phyloP scores from a whole-genome alignment of 768 basidiomycete genomes.

The Suillus subalutaceus region DNA sequence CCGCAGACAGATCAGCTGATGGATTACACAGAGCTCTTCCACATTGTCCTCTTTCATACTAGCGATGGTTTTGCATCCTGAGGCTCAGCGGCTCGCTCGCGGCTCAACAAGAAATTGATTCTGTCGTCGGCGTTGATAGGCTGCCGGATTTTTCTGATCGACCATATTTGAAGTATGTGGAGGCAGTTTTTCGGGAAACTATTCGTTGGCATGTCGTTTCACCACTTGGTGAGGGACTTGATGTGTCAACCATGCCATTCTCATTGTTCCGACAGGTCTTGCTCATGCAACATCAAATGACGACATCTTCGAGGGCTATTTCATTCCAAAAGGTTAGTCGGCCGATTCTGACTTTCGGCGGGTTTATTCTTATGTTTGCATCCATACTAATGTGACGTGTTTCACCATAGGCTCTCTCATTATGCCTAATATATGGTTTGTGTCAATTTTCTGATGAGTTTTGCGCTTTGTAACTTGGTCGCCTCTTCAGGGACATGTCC shows the following conservation, averaged over 20 bases:
- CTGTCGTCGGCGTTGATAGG: constrained; percentile 14
- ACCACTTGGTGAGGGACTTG: constrained; percentile 27
- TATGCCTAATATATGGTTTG: constrained; percentile 33
- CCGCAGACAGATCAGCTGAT: constrained; percentile 3
- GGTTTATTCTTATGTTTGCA: background rate
- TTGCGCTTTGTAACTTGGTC: background rate
- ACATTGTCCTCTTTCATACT: constrained; percentile 29
- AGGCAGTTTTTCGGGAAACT: constrained; percentile 32
- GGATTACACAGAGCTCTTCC: constrained; percentile 22
- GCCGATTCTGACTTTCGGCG: background rate
- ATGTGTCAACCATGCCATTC: background rate
- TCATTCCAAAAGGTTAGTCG: constrained; percentile 38
- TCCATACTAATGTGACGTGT: constrained; percentile 1
- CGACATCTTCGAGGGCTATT: constrained; percentile 47
- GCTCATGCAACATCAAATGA: constrained; percentile 36
- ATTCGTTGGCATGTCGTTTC: constrained; percentile 36
- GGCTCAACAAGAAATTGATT: constrained; percentile 34
- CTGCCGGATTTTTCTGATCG: constrained; percentile 32
- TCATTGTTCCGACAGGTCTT: constrained; percentile 20
- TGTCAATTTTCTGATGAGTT: background rate
- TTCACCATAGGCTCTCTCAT: constrained; percentile 17
- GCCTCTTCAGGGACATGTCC: constrained; percentile 28
- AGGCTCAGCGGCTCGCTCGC: constrained; percentile 32
- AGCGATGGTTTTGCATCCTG: constrained; percentile 33
- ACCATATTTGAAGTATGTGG: constrained; percentile 29